phyloP scores from a whole-genome alignment of 768 basidiomycete species.

The Russula foetens region DNA sequence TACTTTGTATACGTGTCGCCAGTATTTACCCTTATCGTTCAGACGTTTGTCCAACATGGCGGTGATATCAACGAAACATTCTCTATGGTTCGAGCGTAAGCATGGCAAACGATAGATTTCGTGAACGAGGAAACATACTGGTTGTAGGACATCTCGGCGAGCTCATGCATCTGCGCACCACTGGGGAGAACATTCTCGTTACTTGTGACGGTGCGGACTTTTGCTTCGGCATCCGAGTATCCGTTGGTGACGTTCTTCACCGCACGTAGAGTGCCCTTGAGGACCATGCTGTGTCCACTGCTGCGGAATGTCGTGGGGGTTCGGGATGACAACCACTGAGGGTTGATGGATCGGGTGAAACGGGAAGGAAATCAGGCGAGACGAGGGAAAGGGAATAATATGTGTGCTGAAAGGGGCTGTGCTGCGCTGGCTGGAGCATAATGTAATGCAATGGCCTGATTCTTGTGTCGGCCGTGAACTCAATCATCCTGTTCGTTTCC shows the following conservation, averaged over 20 bases:
- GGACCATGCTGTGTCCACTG: conserved; percentile 5
- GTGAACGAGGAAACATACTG: conserved; percentile 44
- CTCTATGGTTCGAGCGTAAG: conserved; percentile 32
- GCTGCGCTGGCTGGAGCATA: neutral
- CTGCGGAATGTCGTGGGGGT: neutral
- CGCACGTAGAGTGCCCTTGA: conserved; percentile 66
- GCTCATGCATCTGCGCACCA: conserved; percentile 95
- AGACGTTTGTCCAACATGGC: conserved; percentile 96
- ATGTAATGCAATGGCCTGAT: neutral
- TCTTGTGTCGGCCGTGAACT: neutral
- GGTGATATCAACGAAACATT: conserved; percentile 96
- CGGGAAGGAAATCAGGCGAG: neutral
- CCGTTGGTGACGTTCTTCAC: conserved; percentile 92
- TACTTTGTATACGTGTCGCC: conserved; percentile 98
- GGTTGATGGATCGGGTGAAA: neutral
- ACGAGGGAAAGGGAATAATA: neutral
- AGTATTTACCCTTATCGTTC: conserved; percentile 98
- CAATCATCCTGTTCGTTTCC: neutral
- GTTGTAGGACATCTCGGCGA: conserved; percentile 91
- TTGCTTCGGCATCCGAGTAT: conserved; percentile 89
- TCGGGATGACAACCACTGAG: neutral
- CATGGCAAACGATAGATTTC: conserved; percentile 22
- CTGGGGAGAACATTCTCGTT: conserved; percentile 96
- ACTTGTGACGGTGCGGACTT: conserved; percentile 90
- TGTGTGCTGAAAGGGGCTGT: neutral